Base-by-base conservation (phyloP, 306 rosid genomes). In the Prunus davidiana region DNA sequence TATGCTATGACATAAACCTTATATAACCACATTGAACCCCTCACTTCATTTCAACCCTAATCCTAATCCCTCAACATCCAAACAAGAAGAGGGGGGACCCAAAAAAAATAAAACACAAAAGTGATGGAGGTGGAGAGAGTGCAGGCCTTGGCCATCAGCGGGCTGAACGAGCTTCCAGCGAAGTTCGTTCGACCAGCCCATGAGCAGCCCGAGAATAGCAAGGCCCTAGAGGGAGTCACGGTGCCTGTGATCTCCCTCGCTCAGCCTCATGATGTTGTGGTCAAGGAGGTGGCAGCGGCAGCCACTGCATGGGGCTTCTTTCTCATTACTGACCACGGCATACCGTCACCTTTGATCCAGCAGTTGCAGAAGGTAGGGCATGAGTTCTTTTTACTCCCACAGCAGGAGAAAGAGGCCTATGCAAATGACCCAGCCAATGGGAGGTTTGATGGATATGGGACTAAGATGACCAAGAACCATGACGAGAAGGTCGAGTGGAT, bases 401-500 rank as follows among this genome's bases (percentile, higher is more conserved):
- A 80, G 52, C 75, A 83, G 11, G 85, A 89, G 45, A 91, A 86
- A 64, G 94, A 91, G 83, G 63, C 30, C 0, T 86, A 86, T 6
- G 85, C 94, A 3, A 89, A 91, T 63, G 92, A 89, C 60, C 87
- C 92, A 0, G 83, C 89, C 6, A 64, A 0, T 12, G 92, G 86
- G 24, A 83, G 20, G 55, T 89, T 84, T 69, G 89, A 89, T 8
- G 94, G 93, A 0, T 86, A 91, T 38, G 97, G 94, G 8, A 87
- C 94, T 3, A 91, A 79, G 72, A 89, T 91, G 89, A 79, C 88
- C 3, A 89, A 86, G 62, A 89, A 84, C 55, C 69, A 60, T 0
- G 87, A 91, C 6, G 80, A 87, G 18, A 91, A 88, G 68, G 10
- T 87, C 9, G 97, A 91, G 75, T 91, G 92, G 94, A 52, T 91